Evolutionary conservation across 257 asterid genomes (phyloP).

Genomic region (Solanum etuberosum): DNA sequence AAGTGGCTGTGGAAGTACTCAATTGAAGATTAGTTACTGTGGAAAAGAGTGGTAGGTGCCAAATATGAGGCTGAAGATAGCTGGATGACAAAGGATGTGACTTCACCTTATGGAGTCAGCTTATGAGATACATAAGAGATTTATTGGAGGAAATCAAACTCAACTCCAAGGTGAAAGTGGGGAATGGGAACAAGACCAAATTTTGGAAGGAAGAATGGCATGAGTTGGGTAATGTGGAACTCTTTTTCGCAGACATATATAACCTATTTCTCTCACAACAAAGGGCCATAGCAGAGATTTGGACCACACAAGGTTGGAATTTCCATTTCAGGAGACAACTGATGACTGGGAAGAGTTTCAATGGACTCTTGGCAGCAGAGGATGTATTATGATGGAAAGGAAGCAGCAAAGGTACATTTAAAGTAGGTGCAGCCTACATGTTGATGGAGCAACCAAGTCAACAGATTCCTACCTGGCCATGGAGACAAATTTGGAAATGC

Average conservation of each 20-base stretch:
- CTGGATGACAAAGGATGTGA: neutral
- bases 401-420: neutral
- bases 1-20: neutral
- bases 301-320: neutral
- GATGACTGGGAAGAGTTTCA: neutral
- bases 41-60: neutral
- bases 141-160: neutral
- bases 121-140: neutral
- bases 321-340: neutral
- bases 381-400: neutral
- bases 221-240: neutral
- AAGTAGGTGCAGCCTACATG: neutral
- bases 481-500: neutral
- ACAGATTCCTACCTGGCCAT: neutral
- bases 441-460: neutral
- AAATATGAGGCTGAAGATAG: neutral
- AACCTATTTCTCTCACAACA: neutral
- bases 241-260: neutral
- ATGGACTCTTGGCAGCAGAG: neutral
- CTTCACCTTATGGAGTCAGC: neutral
- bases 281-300: neutral
- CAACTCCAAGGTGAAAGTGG: neutral
- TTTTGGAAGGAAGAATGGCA: neutral
- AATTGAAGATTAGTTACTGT: neutral
- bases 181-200: neutral